A percentile compares a stretch with the other conserved stretches of the same genome.
These are phyloP conservation scores for Lotmaria passim DNA, from an alignment of 208 protist species.

Conservation along the genomic window DNA sequence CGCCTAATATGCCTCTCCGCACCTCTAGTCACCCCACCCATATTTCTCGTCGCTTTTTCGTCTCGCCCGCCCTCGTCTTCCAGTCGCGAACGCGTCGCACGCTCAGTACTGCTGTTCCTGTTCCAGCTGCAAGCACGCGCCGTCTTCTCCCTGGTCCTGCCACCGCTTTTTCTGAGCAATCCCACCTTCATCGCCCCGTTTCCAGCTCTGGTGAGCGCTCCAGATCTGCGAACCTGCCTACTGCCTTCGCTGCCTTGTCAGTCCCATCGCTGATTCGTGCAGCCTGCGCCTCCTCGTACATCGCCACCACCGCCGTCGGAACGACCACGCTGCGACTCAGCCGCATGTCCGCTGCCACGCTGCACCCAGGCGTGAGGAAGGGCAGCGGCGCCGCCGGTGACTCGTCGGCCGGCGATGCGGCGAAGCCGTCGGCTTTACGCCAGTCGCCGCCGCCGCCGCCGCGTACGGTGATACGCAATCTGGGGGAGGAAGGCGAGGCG, in stretches of 20 bases:
- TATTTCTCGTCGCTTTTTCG: neutral
- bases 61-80: neutral
- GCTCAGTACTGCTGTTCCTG: neutral
- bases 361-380: constrained; percentile 34
- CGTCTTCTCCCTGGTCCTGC: neutral
- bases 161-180: neutral
- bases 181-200: neutral
- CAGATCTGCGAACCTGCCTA: neutral
- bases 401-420: neutral
- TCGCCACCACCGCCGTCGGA: neutral
- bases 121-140: neutral
- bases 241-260: neutral
- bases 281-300: neutral
- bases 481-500: constrained; percentile 29
- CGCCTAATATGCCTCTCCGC: constrained; percentile 10
- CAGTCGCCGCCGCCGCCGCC: neutral
- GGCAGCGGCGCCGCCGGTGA: neutral
- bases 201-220: neutral
- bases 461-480: constrained; percentile 12
- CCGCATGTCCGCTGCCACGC: constrained; percentile 31
- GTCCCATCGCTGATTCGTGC: neutral
- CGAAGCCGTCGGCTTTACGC: too few species aligned
- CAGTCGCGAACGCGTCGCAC: neutral
- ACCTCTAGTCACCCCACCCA: neutral
- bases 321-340: constrained; percentile 4